Evolutionary conservation across 2,329 filamentous ascomycete species (phyloP), one percentile per base, ranked within the genome.

Genomic region (Diaporthe amygdali): DNA sequence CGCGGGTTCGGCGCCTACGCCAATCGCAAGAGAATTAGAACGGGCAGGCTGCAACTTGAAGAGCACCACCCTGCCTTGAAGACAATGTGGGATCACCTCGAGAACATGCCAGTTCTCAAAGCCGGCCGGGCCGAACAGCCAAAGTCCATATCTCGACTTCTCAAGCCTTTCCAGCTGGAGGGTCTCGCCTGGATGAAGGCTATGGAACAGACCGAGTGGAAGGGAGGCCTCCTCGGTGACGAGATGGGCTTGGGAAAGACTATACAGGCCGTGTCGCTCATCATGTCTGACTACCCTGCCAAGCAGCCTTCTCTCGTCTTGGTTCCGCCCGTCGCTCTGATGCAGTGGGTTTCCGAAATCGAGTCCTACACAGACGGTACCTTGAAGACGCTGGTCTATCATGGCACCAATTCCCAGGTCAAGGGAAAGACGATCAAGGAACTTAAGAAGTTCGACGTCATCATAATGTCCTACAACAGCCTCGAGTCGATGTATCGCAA

Each of bases 231-330:
- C 2, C 88, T 99, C 2, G 96, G 96, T 71, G 96, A 99, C 76
- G 96, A 99, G 82, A 99, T 99, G 96, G 96, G 96, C 8, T 93
- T 99, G 83, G 96, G 96, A 63, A 99, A 99, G 84, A 99, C 96
- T 0, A 98, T 99, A 64, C 96, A 99, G 82, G 96, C 96, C 2
- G 96, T 99, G 22, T 98, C 96, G 3, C 88, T 99, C 54, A 95
- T 99, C 81, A 98, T 98, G 96, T 98, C 96, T 0, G 95, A 98
- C 79, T 98, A 94, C 77, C 96, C 95, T 4, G 93, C 91, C 27
- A 93, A 92, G 75, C 84, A 92, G 68, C 96, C 96, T 1, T 93
- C 94, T 0, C 86, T 98, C 5, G 95, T 98, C 1, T 88, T 98
- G 41, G 95, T 97, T 0, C 96, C 96, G 0, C 96, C 96, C 0